Percentiles rank a stretch among this genome's conserved stretches.
These are phyloP conservation scores for Microglena sp. DNA, from an alignment of 139 green algal genomes.

Conservation along the genomic window DNA sequence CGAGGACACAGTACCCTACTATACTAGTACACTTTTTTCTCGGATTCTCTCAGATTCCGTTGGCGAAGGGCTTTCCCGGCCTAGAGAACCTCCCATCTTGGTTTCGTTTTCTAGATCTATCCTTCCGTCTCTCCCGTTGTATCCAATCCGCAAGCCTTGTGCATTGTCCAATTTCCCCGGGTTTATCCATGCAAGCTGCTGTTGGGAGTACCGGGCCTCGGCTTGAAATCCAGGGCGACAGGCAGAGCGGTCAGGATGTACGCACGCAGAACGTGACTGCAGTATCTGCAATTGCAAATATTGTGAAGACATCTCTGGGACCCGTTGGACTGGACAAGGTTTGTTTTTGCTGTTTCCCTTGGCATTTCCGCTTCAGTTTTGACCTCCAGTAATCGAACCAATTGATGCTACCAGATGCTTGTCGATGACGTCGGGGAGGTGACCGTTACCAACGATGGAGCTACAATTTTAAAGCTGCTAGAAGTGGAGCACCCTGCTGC, in stretches of 20 bases:
- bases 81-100: no score
- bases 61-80: no score
- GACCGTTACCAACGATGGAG: conserved; percentile 99
- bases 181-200: no score
- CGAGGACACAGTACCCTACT: no score
- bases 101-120: no score
- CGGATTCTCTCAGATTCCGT: no score
- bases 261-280: conserved; percentile 89
- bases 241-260: conserved; percentile 86
- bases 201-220: conserved; percentile 1
- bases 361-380: conserved; percentile 1
- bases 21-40: no score
- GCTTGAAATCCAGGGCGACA: conserved; percentile 68
- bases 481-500: conserved; percentile 98
- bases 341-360: neutral
- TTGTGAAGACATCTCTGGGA: conserved; percentile 92
- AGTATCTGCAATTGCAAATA: conserved; percentile 89
- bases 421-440: conserved; percentile 99
- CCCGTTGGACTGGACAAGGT: conserved; percentile 98
- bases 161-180: no score
- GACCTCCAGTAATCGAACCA: neutral
- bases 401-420: conserved; percentile 80
- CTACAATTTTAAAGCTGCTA: conserved; percentile 96
- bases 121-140: no score
- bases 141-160: no score